These are phyloP conservation scores for Apiospora arundinis DNA, from an alignment of 2,329 filamentous ascomycete species.

Conservation along the genomic window DNA sequence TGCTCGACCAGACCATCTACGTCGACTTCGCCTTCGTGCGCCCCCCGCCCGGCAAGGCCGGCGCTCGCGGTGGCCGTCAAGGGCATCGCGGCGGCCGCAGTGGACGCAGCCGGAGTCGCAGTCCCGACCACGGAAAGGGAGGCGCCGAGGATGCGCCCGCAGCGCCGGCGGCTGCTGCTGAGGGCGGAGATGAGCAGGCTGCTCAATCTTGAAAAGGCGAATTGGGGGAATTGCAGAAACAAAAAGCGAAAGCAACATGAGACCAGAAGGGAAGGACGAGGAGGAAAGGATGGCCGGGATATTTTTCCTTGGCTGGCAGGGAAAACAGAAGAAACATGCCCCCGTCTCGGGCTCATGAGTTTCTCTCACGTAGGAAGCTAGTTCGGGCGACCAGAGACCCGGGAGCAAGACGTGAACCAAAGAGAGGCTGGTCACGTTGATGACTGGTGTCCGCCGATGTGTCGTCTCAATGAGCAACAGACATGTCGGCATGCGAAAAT, in stretches of 20 bases:
- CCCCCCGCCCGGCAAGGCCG: conserved; percentile 70
- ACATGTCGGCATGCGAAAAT: conserved; percentile 38
- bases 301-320: neutral
- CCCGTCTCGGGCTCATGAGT: neutral
- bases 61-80: conserved; percentile 46
- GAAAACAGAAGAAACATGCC: neutral
- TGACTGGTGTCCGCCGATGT: conserved; percentile 9
- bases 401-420: neutral
- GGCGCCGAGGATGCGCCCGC: conserved; percentile 6
- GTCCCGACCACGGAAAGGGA: conserved; percentile 42
- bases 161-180: neutral
- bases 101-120: conserved; percentile 56
- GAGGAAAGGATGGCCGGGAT: neutral
- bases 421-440: neutral
- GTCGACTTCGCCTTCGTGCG: conserved; percentile 89
- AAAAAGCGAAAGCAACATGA: neutral
- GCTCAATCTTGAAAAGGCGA: neutral
- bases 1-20: conserved; percentile 80
- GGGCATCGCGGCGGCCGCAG: conserved; percentile 47
- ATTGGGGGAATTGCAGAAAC: neutral
- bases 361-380: neutral
- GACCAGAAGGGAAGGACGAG: neutral
- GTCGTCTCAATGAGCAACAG: conserved; percentile 27
- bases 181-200: neutral
- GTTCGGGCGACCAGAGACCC: neutral